A percentile compares a stretch with the other conserved stretches of the same genome.
These are phyloP conservation scores for Penicillium sp. DNA, from an alignment of 2,329 filamentous ascomycete genomes.

Conservation along the genomic window DNA sequence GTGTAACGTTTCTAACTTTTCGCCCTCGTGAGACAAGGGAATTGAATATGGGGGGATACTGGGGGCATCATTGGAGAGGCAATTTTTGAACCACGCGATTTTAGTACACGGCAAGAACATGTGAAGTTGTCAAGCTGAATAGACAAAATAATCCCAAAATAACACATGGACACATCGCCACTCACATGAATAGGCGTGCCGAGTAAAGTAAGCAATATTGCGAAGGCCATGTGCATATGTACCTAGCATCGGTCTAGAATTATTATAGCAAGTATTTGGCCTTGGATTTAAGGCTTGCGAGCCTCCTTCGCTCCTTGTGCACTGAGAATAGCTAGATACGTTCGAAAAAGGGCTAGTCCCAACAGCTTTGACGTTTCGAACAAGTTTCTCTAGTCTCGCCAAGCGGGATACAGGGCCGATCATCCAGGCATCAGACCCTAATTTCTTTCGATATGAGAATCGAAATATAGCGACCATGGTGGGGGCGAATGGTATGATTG, in stretches of 20 bases:
- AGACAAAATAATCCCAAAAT: neutral
- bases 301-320: neutral
- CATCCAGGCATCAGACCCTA: constrained; percentile 15
- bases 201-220: neutral
- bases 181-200: neutral
- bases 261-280: neutral
- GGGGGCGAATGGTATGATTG: constrained; percentile 15
- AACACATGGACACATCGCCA: neutral
- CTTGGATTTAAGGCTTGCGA: neutral
- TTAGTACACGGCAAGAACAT: neutral
- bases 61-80: neutral
- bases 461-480: neutral
- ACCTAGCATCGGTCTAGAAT: neutral
- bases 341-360: constrained; percentile 2
- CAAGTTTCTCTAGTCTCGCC: neutral
- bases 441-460: constrained; percentile 4
- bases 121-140: neutral
- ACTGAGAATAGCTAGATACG: neutral
- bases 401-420: constrained; percentile 17
- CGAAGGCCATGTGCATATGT: neutral
- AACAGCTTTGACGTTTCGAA: neutral
- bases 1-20: neutral
- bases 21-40: neutral
- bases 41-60: neutral
- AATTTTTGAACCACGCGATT: neutral